Conservation (phyloP, 768 basidiomycete genomes). For the Boletus tylopilopsis region DNA sequence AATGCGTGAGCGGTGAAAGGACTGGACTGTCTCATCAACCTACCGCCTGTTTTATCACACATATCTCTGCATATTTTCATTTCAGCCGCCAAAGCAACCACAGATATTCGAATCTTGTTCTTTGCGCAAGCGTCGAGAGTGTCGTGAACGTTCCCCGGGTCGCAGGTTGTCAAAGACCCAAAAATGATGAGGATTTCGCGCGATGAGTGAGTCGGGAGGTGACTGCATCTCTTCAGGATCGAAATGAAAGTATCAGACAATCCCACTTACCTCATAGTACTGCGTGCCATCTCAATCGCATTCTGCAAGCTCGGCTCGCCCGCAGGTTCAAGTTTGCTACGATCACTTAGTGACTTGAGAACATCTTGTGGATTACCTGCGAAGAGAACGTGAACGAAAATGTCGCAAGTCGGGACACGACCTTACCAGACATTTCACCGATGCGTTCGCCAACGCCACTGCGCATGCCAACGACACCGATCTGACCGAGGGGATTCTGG, state of each 20-base stretch:
- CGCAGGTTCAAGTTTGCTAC: constrained; percentile 82
- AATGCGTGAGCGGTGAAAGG: constrained; percentile 13
- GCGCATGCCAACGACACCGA: constrained; percentile 91
- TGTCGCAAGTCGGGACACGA: neutral
- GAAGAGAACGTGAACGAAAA: constrained; percentile 4
- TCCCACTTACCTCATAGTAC: constrained; percentile 75
- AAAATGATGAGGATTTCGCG: constrained; percentile 93
- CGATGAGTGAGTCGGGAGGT: constrained; percentile 96
- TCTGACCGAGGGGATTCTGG: constrained; percentile 97
- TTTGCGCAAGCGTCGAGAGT: constrained; percentile 83
- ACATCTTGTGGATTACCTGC: constrained; percentile 96
- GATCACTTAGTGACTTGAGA: constrained; percentile 77
- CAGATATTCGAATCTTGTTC: constrained; percentile 84
- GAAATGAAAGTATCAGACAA: neutral
- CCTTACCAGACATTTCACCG: constrained; percentile 87
- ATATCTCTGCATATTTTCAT: constrained; percentile 97
- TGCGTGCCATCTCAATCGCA: constrained; percentile 93
- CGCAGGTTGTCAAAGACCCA: constrained; percentile 93
- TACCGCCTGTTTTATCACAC: constrained; percentile 89
- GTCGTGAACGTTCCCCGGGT: constrained; percentile 95
- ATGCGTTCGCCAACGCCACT: constrained; percentile 88
- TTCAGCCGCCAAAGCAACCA: constrained; percentile 94
- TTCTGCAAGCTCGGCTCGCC: constrained; percentile 98
- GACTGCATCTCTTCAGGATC: constrained; percentile 46
- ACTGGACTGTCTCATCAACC: neutral